A percentile compares a stretch with the other conserved stretches of the same genome.
phyloP scores from a whole-genome alignment of 2,329 filamentous ascomycete genomes.

The Fusarium heterosporum region DNA sequence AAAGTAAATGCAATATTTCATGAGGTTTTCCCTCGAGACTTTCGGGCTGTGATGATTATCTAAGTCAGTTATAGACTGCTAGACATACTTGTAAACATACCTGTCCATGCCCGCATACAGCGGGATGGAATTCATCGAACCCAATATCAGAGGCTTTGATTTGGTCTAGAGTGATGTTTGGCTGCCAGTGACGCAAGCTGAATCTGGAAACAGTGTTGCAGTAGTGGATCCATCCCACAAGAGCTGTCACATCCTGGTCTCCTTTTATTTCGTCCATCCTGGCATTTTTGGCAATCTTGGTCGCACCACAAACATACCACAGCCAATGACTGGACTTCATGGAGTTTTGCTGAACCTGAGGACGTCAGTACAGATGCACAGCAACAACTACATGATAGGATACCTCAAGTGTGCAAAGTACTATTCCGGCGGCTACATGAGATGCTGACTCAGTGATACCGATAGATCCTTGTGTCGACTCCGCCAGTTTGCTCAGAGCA shows the following conservation, averaged over 20 bases:
- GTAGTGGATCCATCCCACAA: constrained; percentile 38
- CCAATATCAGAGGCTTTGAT: not conserved
- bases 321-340: constrained; percentile 38
- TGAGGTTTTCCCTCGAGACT: constrained; percentile 1
- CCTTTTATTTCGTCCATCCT: constrained; percentile 6
- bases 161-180: not conserved
- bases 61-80: rapidly evolving
- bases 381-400: rapidly evolving
- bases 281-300: constrained; percentile 27
- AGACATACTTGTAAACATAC: not conserved
- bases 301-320: constrained; percentile 35
- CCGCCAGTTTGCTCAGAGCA: constrained; percentile 24
- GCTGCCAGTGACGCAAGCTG: constrained; percentile 37
- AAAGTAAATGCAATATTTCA: constrained; percentile 27
- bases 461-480: not conserved
- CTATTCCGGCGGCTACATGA: constrained; percentile 39
- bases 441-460: constrained; percentile 11
- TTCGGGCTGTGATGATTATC: not conserved
- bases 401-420: constrained; percentile 36
- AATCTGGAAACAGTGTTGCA: constrained; percentile 29
- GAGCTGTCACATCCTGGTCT: constrained; percentile 5
- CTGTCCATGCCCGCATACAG: constrained; percentile 16
- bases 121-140: constrained; percentile 13
- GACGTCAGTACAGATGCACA: not conserved
- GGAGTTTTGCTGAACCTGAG: constrained; percentile 33